These are phyloP conservation scores for Starmerella khaoyaiensis DNA, from an alignment of 805 yeast genomes.

Conservation along the genomic window DNA sequence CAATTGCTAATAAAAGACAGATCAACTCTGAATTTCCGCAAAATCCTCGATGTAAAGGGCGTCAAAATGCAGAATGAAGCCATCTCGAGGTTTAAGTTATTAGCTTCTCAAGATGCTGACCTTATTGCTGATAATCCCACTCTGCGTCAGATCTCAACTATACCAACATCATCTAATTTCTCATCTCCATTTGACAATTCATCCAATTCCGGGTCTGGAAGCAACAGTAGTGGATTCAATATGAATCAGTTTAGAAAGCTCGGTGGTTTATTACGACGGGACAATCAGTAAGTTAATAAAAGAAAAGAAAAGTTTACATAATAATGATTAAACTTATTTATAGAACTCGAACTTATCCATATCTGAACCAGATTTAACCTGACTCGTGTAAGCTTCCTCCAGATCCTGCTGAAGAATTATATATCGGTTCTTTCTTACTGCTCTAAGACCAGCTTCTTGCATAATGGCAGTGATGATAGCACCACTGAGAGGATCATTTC, in stretches of 20 bases:
- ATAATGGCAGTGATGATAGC: slow-evolving; percentile 94
- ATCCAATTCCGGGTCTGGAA: not conserved
- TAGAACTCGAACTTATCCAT: slow-evolving; percentile 97
- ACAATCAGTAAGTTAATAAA: not conserved
- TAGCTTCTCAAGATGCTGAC: slow-evolving; percentile 18
- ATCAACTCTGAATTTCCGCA: slow-evolving; percentile 47
- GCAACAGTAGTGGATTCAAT: slow-evolving; percentile 1
- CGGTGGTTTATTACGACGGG: slow-evolving; percentile 2
- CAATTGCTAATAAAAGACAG: slow-evolving; percentile 55
- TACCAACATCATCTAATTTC: slow-evolving; percentile 1
- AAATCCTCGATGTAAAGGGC: slow-evolving; percentile 53
- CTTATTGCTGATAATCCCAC: slow-evolving; percentile 14
- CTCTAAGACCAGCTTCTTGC: slow-evolving; percentile 99
- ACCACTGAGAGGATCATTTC: slow-evolving; percentile 95
- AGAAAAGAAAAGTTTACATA: no score
- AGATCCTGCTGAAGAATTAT: slow-evolving; percentile 90
- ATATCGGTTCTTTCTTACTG: slow-evolving; percentile 95
- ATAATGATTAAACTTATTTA: slow-evolving; percentile 36
- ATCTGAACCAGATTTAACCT: slow-evolving; percentile 90
- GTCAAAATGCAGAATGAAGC: slow-evolving; percentile 24
- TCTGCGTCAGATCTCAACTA: slow-evolving; percentile 15
- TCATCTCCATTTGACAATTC: not conserved
- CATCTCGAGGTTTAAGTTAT: slow-evolving; percentile 18
- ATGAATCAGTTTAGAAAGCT: slow-evolving; percentile 2
- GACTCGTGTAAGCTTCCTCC: slow-evolving; percentile 95